These are phyloP conservation scores for Xylariaceae sp. DNA, from an alignment of 2,329 filamentous ascomycete genomes.

Conservation along the genomic window DNA sequence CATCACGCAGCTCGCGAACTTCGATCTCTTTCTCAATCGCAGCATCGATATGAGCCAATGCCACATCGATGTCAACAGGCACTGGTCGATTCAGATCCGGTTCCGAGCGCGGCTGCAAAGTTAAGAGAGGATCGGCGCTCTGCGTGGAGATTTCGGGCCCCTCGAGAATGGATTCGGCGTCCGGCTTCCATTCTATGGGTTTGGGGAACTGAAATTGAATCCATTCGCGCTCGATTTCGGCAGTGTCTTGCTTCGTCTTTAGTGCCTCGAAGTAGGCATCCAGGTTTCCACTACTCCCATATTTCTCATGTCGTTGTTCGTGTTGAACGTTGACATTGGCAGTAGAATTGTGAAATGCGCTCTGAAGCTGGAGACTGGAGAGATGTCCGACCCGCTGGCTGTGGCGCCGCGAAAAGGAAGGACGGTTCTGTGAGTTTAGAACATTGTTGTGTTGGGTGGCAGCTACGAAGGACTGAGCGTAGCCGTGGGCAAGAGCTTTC, in stretches of 20 bases:
- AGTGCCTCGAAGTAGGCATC: slow-evolving; percentile 91
- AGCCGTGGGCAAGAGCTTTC: slow-evolving; percentile 96
- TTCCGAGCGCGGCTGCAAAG: slow-evolving; percentile 6
- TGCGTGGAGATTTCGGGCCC: slow-evolving; percentile 57
- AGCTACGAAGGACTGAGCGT: slow-evolving; percentile 95
- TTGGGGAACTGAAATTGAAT: slow-evolving; percentile 86
- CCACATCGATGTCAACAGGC: slow-evolving; percentile 49
- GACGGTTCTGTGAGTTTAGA: slow-evolving; percentile 68
- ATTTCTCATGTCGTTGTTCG: slow-evolving; percentile 54
- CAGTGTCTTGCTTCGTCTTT: slow-evolving; percentile 55
- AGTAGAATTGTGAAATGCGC: slow-evolving; percentile 64
- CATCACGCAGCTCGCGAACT: slow-evolving; percentile 26
- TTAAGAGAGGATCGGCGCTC: slow-evolving; percentile 33
- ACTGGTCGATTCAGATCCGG: slow-evolving; percentile 31
- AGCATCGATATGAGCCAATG: slow-evolving; percentile 78
- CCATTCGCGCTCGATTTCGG: slow-evolving; percentile 74
- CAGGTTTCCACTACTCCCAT: slow-evolving; percentile 58
- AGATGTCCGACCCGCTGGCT: slow-evolving; percentile 52
- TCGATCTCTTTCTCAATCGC: slow-evolving; percentile 71
- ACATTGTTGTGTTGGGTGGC: slow-evolving; percentile 71
- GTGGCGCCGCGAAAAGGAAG: slow-evolving; percentile 57
- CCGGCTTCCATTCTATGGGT: slow-evolving; percentile 82
- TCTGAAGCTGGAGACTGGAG: slow-evolving; percentile 65
- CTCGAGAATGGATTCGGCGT: slow-evolving; percentile 48
- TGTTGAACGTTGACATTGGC: slow-evolving; percentile 46